phyloP scores from a whole-genome alignment of 768 basidiomycete species.

The Hericium alpestre region DNA sequence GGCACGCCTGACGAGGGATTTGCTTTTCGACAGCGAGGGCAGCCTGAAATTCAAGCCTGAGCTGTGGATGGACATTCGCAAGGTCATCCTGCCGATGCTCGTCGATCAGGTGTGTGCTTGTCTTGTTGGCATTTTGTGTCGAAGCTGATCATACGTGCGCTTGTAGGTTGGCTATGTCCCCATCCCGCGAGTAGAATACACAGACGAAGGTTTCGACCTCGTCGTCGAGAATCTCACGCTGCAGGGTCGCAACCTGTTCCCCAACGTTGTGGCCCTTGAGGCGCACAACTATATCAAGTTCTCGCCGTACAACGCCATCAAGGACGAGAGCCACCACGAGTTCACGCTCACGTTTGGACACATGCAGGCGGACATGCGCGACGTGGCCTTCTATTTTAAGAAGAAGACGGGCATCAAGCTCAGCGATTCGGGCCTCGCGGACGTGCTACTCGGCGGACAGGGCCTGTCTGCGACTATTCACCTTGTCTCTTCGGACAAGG shows the following conservation, averaged over 20 bases:
- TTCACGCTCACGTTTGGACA: conserved; percentile 71
- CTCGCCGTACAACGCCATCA: conserved; percentile 55
- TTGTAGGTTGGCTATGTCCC: conserved; percentile 66
- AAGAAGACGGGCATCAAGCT: conserved; percentile 80
- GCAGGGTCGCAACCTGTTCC: conserved; percentile 82
- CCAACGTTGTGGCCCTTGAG: conserved; percentile 63
- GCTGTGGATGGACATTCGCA: conserved; percentile 81
- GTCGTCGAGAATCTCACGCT: conserved; percentile 90
- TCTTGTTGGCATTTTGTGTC: background rate
- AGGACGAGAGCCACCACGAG: conserved; percentile 56
- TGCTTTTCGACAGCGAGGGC: conserved; percentile 77
- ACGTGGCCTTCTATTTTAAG: conserved; percentile 84
- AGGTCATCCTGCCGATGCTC: conserved; percentile 69
- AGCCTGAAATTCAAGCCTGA: conserved; percentile 80
- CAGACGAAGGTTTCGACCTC: conserved; percentile 75
- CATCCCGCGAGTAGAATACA: conserved; percentile 91
- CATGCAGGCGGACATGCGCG: conserved; percentile 89
- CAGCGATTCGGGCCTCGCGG: conserved; percentile 74
- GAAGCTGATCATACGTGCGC: background rate
- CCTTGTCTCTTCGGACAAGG: conserved; percentile 50
- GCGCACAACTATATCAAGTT: conserved; percentile 79
- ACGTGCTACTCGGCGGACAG: conserved; percentile 74
- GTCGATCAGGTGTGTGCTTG: conserved; percentile 50
- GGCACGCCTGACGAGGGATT: conserved; percentile 67
- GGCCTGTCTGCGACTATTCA: conserved; percentile 66